Conservation (phyloP, 805 yeast genomes). For the Blastobotrys peoriensis region DNA sequence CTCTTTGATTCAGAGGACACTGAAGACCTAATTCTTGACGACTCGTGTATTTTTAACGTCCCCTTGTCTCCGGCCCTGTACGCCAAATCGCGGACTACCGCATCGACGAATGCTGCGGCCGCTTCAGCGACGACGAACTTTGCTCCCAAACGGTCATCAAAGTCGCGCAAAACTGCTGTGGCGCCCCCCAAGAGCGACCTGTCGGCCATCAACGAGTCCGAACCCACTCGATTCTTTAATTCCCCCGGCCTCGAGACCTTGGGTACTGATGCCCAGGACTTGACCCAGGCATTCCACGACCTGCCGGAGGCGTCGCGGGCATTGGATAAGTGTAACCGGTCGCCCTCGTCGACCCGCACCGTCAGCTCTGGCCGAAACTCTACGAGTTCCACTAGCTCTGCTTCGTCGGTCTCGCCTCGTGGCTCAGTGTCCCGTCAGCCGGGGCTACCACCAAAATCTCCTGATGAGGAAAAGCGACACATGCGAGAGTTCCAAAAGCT, state of each 20-base stretch:
- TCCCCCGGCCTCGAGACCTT: conserved; percentile 26
- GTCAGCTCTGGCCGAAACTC: conserved; percentile 3
- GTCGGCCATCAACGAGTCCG: conserved; percentile 21
- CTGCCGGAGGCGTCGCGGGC: conserved; percentile 12
- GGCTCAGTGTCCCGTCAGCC: conserved; percentile 39
- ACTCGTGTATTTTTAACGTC: conserved; percentile 52
- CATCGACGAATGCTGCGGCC: too few relatives aligned
- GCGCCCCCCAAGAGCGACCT: background rate
- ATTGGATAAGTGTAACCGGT: conserved; percentile 1
- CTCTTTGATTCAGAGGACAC: conserved; percentile 31
- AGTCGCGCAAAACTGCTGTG: background rate
- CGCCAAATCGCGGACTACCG: conserved; percentile 26
- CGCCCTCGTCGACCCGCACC: background rate
- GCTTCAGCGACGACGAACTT: background rate
- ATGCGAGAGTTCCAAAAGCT: conserved; percentile 44
- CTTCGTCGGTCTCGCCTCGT: conserved; percentile 27
- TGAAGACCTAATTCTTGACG: conserved; percentile 51
- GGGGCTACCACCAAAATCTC: conserved; percentile 55
- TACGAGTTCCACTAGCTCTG: background rate
- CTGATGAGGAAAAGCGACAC: conserved; percentile 49
- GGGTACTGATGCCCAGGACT: conserved; percentile 31
- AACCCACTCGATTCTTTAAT: conserved; percentile 6
- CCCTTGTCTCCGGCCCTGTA: conserved; percentile 55
- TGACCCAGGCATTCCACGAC: conserved; percentile 28
- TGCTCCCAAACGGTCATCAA: background rate